Evolutionary conservation across 2,329 filamentous ascomycete species (phyloP).

Genomic region (Cercospora berteroae): DNA sequence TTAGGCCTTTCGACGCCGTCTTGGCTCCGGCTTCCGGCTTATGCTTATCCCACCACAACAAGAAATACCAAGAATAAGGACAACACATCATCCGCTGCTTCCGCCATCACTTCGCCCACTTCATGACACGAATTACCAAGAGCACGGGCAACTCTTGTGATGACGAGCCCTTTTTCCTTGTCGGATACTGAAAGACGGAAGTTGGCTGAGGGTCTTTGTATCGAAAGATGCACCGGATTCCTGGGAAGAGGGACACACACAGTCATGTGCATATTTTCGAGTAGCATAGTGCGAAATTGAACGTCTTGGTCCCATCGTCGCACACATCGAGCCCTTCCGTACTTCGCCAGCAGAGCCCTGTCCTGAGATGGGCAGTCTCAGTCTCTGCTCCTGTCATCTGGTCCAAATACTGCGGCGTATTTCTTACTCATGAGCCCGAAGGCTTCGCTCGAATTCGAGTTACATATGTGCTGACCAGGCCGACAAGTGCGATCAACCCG

Average conservation of each 20-base stretch:
- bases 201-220: neutral
- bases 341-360: no score
- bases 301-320: no score
- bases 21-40: neutral
- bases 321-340: no score
- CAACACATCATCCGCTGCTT: conserved; percentile 1
- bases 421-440: no score
- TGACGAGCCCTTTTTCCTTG: neutral
- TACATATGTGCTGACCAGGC: no score
- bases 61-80: neutral
- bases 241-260: neutral
- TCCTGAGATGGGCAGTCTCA: no score
- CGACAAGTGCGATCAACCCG: no score
- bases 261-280: neutral
- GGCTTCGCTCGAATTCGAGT: no score
- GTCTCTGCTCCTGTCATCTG: no score
- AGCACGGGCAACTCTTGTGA: conserved; percentile 15
- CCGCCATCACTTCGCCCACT: conserved; percentile 9
- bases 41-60: neutral
- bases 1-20: neutral
- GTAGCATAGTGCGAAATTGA: no score
- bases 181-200: neutral
- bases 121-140: neutral
- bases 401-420: no score
- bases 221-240: neutral